Conservation (phyloP, 345 rosid species). For the Limnanthes douglasii region DNA sequence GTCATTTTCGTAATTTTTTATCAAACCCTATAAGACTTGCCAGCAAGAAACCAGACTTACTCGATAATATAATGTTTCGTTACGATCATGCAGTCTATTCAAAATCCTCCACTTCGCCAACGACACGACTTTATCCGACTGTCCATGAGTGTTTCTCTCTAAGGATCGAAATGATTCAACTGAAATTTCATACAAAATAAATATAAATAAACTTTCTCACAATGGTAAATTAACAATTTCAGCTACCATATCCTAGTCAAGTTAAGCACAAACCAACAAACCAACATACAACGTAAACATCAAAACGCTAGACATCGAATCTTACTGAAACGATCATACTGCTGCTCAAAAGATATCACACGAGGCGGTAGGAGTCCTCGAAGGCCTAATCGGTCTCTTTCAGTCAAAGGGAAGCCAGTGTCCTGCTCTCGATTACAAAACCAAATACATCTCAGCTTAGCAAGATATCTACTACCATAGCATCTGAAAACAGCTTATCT, state of each 20-base stretch:
- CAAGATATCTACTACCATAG: too few species aligned
- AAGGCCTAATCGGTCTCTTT: conserved; percentile 89
- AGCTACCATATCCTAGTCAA: neutral
- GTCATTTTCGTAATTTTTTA: neutral
- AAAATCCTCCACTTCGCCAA: conserved; percentile 97
- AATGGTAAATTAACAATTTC: neutral
- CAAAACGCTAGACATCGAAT: too few species aligned
- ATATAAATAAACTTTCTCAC: neutral
- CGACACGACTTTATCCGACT: conserved; percentile 47
- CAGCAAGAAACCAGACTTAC: conserved; percentile 24
- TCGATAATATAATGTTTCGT: conserved; percentile 82
- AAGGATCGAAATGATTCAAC: conserved; percentile 88
- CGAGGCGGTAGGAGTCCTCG: conserved; percentile 98
- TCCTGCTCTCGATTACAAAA: conserved; percentile 46
- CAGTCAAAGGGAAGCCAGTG: conserved; percentile 88
- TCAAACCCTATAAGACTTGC: neutral
- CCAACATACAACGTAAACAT: too few species aligned
- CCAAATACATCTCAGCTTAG: neutral
- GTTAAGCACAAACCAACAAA: too few species aligned
- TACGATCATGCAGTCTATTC: conserved; percentile 94
- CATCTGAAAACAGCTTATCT: neutral
- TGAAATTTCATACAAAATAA: conserved; percentile 18
- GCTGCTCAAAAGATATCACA: conserved; percentile 79
- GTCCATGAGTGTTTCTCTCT: conserved; percentile 64
- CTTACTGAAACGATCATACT: conserved; percentile 93